These are phyloP conservation scores for Sclerospora graminicola DNA, from an alignment of 352 stramenopile species.

Conservation along the genomic window DNA sequence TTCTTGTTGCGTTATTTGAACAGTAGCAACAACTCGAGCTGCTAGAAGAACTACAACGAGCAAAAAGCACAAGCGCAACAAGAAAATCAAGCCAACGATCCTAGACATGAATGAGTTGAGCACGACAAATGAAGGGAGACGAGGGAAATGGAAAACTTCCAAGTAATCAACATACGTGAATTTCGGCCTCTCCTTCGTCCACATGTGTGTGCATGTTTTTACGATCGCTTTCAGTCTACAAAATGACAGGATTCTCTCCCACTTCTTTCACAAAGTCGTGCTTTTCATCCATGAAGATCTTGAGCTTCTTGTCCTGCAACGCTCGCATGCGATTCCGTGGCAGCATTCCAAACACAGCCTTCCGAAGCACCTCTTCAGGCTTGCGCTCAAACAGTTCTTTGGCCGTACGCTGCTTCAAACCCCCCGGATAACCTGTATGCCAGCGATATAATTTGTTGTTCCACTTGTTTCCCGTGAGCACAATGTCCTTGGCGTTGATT, in stretches of 20 bases:
- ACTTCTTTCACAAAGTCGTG: conserved; percentile 90
- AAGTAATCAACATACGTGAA: conserved; percentile 3
- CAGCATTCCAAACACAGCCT: conserved; percentile 97
- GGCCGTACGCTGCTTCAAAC: conserved; percentile 92
- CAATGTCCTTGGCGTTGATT: conserved; percentile 92
- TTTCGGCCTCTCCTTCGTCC: conserved; percentile 8
- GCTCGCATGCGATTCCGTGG: conserved; percentile 94
- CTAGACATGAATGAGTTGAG: no score
- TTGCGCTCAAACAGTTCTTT: conserved; percentile 92
- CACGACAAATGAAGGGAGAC: no score
- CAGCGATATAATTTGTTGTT: conserved; percentile 96
- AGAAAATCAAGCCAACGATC: no score
- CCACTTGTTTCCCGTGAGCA: conserved; percentile 95
- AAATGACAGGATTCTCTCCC: conserved; percentile 70
- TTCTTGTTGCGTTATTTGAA: no score
- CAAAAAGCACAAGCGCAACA: no score
- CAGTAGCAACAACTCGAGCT: no score
- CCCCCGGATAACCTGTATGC: conserved; percentile 96
- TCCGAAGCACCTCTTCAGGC: conserved; percentile 91
- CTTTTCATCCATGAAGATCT: conserved; percentile 90
- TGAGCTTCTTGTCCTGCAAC: conserved; percentile 92
- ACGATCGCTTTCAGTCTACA: conserved; percentile 29
- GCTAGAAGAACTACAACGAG: no score
- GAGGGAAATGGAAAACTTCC: no score
- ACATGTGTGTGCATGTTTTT: conserved; percentile 12